These are phyloP conservation scores for Tuber umbilicatum DNA, from an alignment of 495 filamentous ascomycete genomes.

Conservation along the genomic window DNA sequence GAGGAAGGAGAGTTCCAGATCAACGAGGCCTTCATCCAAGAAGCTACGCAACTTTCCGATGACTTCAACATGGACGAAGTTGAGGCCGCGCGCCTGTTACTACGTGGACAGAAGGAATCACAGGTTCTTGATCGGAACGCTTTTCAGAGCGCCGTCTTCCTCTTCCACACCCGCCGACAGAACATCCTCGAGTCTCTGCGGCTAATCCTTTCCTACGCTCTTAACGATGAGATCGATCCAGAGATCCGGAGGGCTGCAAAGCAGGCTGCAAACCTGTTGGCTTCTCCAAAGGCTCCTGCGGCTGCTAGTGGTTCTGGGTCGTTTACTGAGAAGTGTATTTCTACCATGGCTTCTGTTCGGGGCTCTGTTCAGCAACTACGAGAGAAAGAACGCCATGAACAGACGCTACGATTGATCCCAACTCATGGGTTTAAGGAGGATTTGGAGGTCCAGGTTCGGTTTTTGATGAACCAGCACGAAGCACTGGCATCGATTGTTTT, in stretches of 20 bases:
- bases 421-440: slow-evolving; percentile 59
- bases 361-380: slow-evolving; percentile 61
- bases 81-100: slow-evolving; percentile 65
- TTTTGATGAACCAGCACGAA: slow-evolving; percentile 79
- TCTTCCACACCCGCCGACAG: slow-evolving; percentile 73
- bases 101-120: slow-evolving; percentile 60
- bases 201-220: slow-evolving; percentile 60
- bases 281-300: slow-evolving; percentile 35
- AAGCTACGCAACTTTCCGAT: slow-evolving; percentile 71
- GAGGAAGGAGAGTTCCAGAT: slow-evolving; percentile 68
- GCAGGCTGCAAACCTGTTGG: slow-evolving; percentile 44
- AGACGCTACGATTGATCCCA: slow-evolving; percentile 58
- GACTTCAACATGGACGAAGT: slow-evolving; percentile 83
- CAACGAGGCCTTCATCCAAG: slow-evolving; percentile 79
- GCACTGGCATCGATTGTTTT: slow-evolving; percentile 68
- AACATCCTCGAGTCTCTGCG: slow-evolving; percentile 76
- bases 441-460: slow-evolving; percentile 63
- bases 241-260: slow-evolving; percentile 44
- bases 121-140: slow-evolving; percentile 60
- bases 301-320: slow-evolving; percentile 32
- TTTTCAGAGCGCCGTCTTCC: slow-evolving; percentile 66
- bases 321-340: slow-evolving; percentile 63
- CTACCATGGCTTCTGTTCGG: slow-evolving; percentile 65
- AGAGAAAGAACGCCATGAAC: slow-evolving; percentile 63
- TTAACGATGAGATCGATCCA: slow-evolving; percentile 52